Conservation (phyloP, 2,329 filamentous ascomycete species). For the Trichoderma arundinaceum region DNA sequence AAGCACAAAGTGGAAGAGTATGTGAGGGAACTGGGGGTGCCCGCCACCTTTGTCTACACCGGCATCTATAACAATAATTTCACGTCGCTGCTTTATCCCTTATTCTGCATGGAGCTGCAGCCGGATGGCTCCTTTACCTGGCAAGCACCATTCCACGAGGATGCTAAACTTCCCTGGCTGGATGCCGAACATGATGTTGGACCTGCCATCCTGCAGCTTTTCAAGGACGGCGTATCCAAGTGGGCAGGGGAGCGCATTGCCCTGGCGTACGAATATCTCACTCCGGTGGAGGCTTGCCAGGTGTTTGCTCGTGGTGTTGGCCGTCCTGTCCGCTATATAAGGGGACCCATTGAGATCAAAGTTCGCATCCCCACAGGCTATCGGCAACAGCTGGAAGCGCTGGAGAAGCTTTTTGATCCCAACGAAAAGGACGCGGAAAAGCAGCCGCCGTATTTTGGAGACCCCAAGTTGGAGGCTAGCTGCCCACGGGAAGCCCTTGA, state of each 20-base stretch:
- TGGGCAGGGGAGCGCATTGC: slow-evolving; percentile 84
- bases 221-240: slow-evolving; percentile 87
- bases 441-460: slow-evolving; percentile 69
- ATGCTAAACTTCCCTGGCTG: slow-evolving; percentile 89
- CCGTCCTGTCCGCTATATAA: slow-evolving; percentile 77
- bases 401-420: slow-evolving; percentile 64
- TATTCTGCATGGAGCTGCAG: slow-evolving; percentile 94
- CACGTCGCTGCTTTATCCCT: slow-evolving; percentile 86
- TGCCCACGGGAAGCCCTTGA: slow-evolving; percentile 77
- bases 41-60: slow-evolving; percentile 91
- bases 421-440: slow-evolving; percentile 57
- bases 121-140: slow-evolving; percentile 85
- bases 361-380: slow-evolving; percentile 89
- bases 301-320: slow-evolving; percentile 80
- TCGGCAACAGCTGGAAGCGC: slow-evolving; percentile 78
- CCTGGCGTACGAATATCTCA: slow-evolving; percentile 87
- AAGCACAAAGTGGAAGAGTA: slow-evolving; percentile 96
- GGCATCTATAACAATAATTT: slow-evolving; percentile 99
- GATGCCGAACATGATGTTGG: slow-evolving; percentile 97
- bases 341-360: slow-evolving; percentile 79
- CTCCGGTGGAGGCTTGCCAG: slow-evolving; percentile 79
- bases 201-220: slow-evolving; percentile 87
- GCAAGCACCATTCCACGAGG: slow-evolving; percentile 91
- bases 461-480: slow-evolving; percentile 60
- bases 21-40: slow-evolving; percentile 78